Conservation (phyloP, 176 grass and related monocot genomes). For the Triticum urartu region DNA sequence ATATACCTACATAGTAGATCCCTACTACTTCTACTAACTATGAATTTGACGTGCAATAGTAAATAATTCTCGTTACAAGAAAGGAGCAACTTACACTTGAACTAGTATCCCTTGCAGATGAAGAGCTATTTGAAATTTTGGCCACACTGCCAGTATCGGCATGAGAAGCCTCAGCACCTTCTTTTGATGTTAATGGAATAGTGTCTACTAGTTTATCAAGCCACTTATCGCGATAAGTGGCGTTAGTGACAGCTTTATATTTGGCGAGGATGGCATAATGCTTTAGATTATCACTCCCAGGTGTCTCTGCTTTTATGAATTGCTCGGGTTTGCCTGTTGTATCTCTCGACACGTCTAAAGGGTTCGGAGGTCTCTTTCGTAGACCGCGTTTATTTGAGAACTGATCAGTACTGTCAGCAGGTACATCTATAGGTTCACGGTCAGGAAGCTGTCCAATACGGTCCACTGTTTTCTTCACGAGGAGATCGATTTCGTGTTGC, state of each 20-base stretch:
- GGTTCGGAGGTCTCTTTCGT: conserved; percentile 47
- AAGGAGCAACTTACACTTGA: conserved; percentile 47
- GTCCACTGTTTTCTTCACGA: conserved; percentile 78
- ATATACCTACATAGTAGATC: too few relatives aligned
- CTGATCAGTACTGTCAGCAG: conserved; percentile 53
- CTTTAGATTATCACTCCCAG: conserved; percentile 64
- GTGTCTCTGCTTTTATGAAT: conserved; percentile 74
- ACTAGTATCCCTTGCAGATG: conserved; percentile 42
- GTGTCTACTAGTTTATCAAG: conserved; percentile 85
- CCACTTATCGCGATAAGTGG: conserved; percentile 72
- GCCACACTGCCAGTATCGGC: conserved; percentile 9
- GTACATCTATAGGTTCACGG: conserved; percentile 49
- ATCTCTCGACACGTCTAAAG: conserved; percentile 71
- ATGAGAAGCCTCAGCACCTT: conserved; percentile 42
- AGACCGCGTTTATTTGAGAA: conserved; percentile 46
- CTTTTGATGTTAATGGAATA: conserved; percentile 55
- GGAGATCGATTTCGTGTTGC: conserved; percentile 81
- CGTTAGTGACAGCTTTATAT: conserved; percentile 70
- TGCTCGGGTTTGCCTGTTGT: conserved; percentile 39
- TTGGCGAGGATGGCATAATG: conserved; percentile 49
- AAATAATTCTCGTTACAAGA: conserved; percentile 6
- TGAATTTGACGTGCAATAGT: conserved; percentile 14
- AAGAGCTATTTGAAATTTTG: conserved; percentile 34
- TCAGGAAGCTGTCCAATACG: conserved; percentile 77
- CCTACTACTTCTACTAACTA: conserved; percentile 1